Conservation (phyloP, 148 eudicot genomes). For the Rhododendron ferrugineum region DNA sequence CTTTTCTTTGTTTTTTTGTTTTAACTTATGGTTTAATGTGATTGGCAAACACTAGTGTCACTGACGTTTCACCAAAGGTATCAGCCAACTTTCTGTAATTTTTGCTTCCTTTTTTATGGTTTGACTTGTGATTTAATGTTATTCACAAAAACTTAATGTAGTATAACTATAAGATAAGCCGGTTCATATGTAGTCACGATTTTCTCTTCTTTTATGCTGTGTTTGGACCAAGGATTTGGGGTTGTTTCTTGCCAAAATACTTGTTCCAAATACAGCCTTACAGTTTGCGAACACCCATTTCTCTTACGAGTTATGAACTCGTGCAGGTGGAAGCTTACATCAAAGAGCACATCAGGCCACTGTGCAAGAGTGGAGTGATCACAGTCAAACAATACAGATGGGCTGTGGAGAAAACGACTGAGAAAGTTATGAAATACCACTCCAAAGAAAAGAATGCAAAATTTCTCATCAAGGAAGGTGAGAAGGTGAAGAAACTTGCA, state of each 20-base stretch:
- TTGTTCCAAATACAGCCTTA: background rate
- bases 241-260: background rate
- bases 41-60: slow-evolving; percentile 6
- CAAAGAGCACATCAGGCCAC: slow-evolving; percentile 93
- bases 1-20: background rate
- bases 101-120: background rate
- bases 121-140: background rate
- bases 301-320: background rate
- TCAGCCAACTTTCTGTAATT: background rate
- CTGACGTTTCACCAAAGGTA: slow-evolving; percentile 60
- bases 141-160: background rate
- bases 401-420: slow-evolving; percentile 76
- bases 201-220: background rate
- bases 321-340: slow-evolving; percentile 83
- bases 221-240: background rate
- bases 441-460: slow-evolving; percentile 73
- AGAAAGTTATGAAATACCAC: slow-evolving; percentile 83
- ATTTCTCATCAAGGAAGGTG: slow-evolving; percentile 78
- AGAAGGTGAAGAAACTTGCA: slow-evolving; percentile 83
- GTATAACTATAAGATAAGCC: no score
- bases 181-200: background rate
- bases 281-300: background rate
- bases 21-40: background rate
- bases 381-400: slow-evolving; percentile 78
- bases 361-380: slow-evolving; percentile 90